Conservation (phyloP, 2,329 filamentous ascomycete species). For the Fusarium udum region DNA sequence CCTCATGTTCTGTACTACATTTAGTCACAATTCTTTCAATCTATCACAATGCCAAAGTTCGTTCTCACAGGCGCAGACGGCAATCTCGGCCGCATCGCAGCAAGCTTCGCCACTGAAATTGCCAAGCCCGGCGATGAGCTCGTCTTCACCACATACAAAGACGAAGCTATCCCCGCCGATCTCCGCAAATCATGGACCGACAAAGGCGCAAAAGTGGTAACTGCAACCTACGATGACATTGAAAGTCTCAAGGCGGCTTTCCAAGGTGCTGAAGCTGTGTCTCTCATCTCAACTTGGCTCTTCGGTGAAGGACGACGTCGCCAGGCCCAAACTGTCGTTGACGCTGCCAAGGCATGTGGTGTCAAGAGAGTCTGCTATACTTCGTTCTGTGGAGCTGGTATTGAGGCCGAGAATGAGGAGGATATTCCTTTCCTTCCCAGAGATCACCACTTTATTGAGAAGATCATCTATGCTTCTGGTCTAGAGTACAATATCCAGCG, state of each 20-base stretch:
- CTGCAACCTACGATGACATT: conserved; percentile 37
- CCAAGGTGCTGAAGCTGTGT: conserved; percentile 38
- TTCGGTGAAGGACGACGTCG: conserved; percentile 36
- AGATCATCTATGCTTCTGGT: conserved; percentile 36
- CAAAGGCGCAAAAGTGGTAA: conserved; percentile 32
- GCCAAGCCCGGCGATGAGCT: conserved; percentile 37
- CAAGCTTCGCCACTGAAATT: conserved; percentile 36
- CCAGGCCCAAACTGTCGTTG: conserved; percentile 33
- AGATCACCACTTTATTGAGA: conserved; percentile 39
- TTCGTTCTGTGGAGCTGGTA: conserved; percentile 37
- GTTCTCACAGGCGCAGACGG: conserved; percentile 41
- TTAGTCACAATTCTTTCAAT: neutral
- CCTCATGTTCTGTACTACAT: neutral
- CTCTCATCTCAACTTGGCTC: conserved; percentile 40
- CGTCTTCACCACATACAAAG: conserved; percentile 37
- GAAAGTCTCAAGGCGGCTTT: conserved; percentile 38
- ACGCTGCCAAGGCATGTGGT: conserved; percentile 37
- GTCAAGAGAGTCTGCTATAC: conserved; percentile 40
- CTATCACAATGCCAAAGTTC: conserved; percentile 34
- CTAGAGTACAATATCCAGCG: conserved; percentile 38
- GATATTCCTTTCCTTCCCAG: conserved; percentile 40
- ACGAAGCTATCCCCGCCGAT: conserved; percentile 27
- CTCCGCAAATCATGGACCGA: conserved; percentile 31
- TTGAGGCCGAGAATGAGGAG: conserved; percentile 39
- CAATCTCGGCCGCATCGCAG: conserved; percentile 37